Conservation (phyloP, 306 rosid genomes). For the Pachyrhizus erosus region DNA sequence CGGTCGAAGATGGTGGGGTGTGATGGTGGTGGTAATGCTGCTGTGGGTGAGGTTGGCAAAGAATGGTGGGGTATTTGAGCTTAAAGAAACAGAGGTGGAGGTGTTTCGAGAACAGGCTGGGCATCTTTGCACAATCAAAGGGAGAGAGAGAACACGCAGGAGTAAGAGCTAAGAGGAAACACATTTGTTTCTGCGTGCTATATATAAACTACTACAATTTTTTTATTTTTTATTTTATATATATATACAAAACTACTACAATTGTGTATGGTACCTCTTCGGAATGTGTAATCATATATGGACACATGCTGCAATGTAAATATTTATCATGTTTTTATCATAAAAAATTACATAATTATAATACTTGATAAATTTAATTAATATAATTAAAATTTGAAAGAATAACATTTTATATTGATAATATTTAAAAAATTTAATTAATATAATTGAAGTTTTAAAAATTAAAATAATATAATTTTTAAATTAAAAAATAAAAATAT, state of each 20-base stretch:
- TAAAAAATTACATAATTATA: too few relatives aligned
- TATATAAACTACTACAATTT: background rate
- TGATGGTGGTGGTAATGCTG: constrained; percentile 40
- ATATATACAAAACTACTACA: too few relatives aligned
- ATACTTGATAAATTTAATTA: too few relatives aligned
- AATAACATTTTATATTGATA: too few relatives aligned
- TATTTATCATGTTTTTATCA: background rate
- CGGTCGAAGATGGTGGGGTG: constrained; percentile 35
- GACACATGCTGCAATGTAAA: background rate
- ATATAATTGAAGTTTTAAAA: too few relatives aligned
- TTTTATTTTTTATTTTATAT: too few relatives aligned
- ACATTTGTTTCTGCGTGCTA: background rate
- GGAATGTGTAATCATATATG: background rate
- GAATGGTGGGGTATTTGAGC: constrained; percentile 61
- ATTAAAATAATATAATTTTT: background rate
- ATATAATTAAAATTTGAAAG: too few relatives aligned
- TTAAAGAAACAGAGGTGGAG: constrained; percentile 77
- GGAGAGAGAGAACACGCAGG: background rate
- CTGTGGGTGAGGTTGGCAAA: too few relatives aligned
- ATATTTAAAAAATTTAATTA: too few relatives aligned
- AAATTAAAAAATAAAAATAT: too few relatives aligned
- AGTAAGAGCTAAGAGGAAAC: background rate
- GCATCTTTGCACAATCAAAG: constrained; percentile 33
- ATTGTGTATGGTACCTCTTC: background rate
- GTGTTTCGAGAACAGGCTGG: constrained; percentile 59